A percentile compares a stretch with the other conserved stretches of the same genome.
phyloP scores from a whole-genome alignment of 1,139 yeast species.

The Blastobotrys persicus region DNA sequence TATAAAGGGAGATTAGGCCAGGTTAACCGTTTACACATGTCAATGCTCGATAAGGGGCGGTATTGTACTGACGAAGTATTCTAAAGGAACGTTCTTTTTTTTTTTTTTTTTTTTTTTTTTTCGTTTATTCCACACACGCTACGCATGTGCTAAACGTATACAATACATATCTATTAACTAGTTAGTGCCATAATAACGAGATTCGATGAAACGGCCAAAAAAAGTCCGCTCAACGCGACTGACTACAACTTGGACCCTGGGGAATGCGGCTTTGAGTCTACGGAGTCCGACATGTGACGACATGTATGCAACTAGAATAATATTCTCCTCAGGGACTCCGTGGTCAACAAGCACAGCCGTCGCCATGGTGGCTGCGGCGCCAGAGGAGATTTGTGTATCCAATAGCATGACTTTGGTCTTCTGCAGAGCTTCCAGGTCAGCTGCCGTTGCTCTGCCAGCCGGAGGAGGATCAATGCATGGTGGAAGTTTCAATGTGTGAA shows the following conservation, averaged over 20 bases:
- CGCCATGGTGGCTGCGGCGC: constrained; percentile 95
- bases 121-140: neutral
- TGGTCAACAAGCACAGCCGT: constrained; percentile 84
- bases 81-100: no score
- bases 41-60: no score
- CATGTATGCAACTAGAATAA: constrained; percentile 66
- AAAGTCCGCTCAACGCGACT: constrained; percentile 51
- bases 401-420: constrained; percentile 58
- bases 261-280: constrained; percentile 71
- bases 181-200: constrained; percentile 73
- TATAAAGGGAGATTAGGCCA: no score
- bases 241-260: constrained; percentile 61
- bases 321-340: constrained; percentile 59
- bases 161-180: neutral
- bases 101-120: no score
- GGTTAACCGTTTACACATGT: no score
- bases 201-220: constrained; percentile 64
- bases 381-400: constrained; percentile 87
- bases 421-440: constrained; percentile 15
- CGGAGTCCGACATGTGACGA: constrained; percentile 83
- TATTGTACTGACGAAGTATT: no score
- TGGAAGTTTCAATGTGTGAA: constrained; percentile 72
- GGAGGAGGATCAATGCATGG: constrained; percentile 31
- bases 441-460: constrained; percentile 17
- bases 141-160: neutral